Evolutionary conservation across 805 yeast genomes (phyloP), one percentile per base, ranked within the genome.

Genomic region (Allodekkera sacchari): DNA sequence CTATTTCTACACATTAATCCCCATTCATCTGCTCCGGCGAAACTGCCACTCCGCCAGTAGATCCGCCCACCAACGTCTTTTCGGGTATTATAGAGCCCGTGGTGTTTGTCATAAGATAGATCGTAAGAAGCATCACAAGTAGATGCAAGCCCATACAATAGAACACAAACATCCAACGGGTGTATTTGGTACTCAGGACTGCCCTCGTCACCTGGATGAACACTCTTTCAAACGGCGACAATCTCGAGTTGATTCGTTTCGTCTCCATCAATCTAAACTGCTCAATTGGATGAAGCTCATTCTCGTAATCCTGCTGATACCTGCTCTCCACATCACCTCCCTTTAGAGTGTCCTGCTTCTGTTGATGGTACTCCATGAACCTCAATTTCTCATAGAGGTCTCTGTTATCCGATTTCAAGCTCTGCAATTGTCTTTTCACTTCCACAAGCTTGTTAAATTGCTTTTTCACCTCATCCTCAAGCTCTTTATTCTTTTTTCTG

Each of bases 211-310:
- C 65, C 35, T 77, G 73, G 37, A 77, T 73, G 41, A 79, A 81
- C n/a, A 83, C 56, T 37, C 94, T 66, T 45, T 92, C 96, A 35
- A 82, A 50, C 2, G 92, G 82, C 2, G 88, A 76, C 52, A 87
- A 63, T 29, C 73, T 69, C 6, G 87, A 74, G 31, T 70, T 68
- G 28, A 82, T 77, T 42, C 95, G 64, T 45, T 80, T 85, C 22
- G 81, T 72, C 50, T 85, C 96, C 40, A 75, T 63, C 27, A 76
- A 69, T 45, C 94, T 71, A 56, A 89, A 83, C 46, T 75, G 81
- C 43, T 83, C 89, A 38, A 87, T 74, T 20, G 95, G 94, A 44
- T 85, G 87, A 28, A 85, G 59, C 30, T 77, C 78, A 31, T 79
- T 77, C 44, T 85, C 95, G 59, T 83, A 87, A 30, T 57, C 68